Conservation (phyloP, 2,329 filamentous ascomycete genomes). For the Fusarium begoniae region DNA sequence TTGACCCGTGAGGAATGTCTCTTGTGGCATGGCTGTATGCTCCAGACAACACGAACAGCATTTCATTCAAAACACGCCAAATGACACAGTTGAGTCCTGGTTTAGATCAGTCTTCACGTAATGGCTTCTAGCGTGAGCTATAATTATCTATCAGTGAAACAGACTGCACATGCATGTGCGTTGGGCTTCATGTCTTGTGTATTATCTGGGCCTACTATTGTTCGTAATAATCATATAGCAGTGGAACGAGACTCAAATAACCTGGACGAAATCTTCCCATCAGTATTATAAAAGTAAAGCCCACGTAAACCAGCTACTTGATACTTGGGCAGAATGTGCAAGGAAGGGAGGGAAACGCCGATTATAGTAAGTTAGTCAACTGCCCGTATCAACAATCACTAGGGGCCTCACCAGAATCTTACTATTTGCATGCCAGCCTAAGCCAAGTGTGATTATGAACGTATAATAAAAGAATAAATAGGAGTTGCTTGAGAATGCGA, state of each 20-base stretch:
- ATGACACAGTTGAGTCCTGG: neutral
- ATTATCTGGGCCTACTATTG: neutral
- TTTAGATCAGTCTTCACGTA: neutral
- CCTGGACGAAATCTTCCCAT: neutral
- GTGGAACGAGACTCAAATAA: neutral
- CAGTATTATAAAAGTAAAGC: neutral
- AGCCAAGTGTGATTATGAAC: neutral
- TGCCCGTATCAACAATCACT: neutral
- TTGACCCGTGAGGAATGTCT: slow-evolving; percentile 27
- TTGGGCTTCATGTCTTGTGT: neutral
- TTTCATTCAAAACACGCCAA: slow-evolving; percentile 6
- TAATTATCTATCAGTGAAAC: slow-evolving; percentile 18
- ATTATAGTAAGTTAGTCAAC: neutral
- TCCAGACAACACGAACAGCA: slow-evolving; percentile 1
- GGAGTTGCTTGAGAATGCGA: neutral
- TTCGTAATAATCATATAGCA: neutral
- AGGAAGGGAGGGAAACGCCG: neutral
- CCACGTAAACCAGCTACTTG: neutral
- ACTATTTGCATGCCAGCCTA: neutral
- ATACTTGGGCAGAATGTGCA: neutral
- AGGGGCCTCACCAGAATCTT: neutral
- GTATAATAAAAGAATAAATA: neutral
- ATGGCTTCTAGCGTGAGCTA: slow-evolving; percentile 7
- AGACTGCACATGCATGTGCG: slow-evolving; percentile 1
- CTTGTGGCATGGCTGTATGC: neutral